Conservation (phyloP, 2,329 filamentous ascomycete genomes). For the Knufia fluminis region DNA sequence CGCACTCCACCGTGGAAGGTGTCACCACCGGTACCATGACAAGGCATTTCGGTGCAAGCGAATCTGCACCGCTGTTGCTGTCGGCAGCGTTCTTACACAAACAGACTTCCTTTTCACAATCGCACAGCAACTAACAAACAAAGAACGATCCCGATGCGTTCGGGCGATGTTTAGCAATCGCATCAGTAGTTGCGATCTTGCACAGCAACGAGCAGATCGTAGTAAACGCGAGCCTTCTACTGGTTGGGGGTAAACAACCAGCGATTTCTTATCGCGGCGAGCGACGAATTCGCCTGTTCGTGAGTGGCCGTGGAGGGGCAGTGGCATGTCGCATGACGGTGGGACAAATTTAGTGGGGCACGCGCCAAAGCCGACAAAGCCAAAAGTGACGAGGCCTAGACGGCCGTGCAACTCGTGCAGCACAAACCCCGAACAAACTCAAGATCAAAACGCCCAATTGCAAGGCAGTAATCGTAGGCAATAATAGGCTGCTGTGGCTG, state of each 20-base stretch:
- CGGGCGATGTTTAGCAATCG: background rate
- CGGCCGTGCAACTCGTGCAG: background rate
- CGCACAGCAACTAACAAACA: background rate
- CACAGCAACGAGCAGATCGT: background rate
- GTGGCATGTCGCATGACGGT: background rate
- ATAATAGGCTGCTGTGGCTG: background rate
- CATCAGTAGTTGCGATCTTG: background rate
- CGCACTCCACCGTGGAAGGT: background rate
- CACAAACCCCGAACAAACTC: background rate
- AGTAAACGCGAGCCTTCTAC: no score
- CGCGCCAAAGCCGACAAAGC: background rate
- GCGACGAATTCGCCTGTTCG: background rate
- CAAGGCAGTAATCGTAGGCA: background rate
- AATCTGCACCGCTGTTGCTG: no score
- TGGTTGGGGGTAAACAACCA: background rate
- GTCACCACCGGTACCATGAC: background rate
- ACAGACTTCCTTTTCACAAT: no score
- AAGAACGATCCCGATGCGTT: background rate
- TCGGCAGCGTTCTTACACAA: no score
- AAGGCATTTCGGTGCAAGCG: no score
- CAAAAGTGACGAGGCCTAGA: background rate
- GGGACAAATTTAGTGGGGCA: background rate
- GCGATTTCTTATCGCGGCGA: slow-evolving; percentile 3
- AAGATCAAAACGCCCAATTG: background rate
- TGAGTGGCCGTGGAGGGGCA: background rate